phyloP scores from a whole-genome alignment of 1,284 basidiomycete species.

The Leccinum ambiguum region DNA sequence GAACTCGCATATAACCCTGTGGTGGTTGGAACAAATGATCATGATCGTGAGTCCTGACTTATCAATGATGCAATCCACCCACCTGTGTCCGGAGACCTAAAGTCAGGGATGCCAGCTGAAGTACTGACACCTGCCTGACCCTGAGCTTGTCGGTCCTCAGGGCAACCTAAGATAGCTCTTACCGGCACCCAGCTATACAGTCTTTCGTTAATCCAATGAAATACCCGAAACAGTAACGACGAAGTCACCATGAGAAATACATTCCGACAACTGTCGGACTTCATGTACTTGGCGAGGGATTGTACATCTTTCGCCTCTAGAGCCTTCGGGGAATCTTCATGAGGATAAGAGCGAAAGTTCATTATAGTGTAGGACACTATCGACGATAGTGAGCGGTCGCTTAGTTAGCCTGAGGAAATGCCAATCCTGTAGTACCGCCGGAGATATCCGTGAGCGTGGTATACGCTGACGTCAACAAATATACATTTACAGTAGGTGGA shows the following conservation, averaged over 20 bases:
- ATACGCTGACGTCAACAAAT: background rate
- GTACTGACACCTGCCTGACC: conserved; percentile 63
- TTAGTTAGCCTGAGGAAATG: background rate
- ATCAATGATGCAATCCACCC: conserved; percentile 17
- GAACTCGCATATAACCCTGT: conserved; percentile 53
- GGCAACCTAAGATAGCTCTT: conserved; percentile 19
- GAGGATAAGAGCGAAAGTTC: conserved; percentile 10
- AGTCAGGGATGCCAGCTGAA: conserved; percentile 80
- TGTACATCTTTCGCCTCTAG: conserved; percentile 39
- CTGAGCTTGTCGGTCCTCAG: conserved; percentile 6
- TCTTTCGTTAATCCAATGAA: conserved; percentile 8
- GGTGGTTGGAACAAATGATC: background rate
- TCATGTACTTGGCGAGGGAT: conserved; percentile 65
- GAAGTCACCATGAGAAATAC: conserved; percentile 68
- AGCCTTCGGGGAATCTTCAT: conserved; percentile 16
- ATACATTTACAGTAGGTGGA: too few species aligned
- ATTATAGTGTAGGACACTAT: conserved; percentile 13
- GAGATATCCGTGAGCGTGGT: background rate
- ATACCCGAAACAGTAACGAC: conserved; percentile 2
- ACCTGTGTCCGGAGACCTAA: conserved; percentile 77
- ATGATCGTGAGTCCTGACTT: background rate
- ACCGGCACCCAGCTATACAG: conserved; percentile 62
- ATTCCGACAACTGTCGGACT: conserved; percentile 62
- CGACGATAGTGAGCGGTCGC: background rate
- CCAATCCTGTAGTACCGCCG: background rate